Percentiles rank a stretch among this genome's conserved stretches.
phyloP scores from a whole-genome alignment of 306 rosid species.

The Begonia peltatifolia region DNA sequence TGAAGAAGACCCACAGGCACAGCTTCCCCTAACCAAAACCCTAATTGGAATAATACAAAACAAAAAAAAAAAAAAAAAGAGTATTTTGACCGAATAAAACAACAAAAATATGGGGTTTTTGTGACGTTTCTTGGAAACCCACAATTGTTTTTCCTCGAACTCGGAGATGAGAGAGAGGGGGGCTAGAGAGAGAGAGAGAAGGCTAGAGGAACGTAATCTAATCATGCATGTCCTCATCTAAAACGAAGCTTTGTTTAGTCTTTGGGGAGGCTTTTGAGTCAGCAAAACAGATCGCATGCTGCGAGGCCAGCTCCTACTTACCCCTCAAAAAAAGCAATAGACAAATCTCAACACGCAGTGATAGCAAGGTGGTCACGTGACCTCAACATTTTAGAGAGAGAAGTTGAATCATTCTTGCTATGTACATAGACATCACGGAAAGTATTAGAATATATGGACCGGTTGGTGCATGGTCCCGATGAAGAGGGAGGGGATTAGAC shows the following conservation, averaged over 20 bases:
- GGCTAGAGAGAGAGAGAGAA: background rate
- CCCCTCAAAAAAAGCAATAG: background rate
- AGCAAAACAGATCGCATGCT: slow-evolving; percentile 4
- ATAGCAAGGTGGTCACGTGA: slow-evolving; percentile 2
- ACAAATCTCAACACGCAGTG: slow-evolving; percentile 10
- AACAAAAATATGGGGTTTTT: too few species aligned
- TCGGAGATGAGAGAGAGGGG: too few species aligned
- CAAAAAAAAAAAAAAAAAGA: too few species aligned
- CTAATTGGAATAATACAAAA: too few species aligned
- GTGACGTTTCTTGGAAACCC: slow-evolving; percentile 1
- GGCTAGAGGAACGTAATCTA: background rate
- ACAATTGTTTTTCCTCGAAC: background rate
- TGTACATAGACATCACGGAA: too few species aligned
- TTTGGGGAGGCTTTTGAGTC: slow-evolving; percentile 6
- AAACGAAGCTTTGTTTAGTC: background rate
- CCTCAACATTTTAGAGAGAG: background rate
- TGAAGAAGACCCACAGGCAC: too few species aligned
- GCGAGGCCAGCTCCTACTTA: background rate
- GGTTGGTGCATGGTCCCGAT: too few species aligned
- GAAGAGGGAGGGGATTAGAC: too few species aligned
- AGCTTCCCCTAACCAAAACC: too few species aligned
- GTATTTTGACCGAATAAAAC: too few species aligned
- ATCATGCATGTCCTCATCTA: background rate
- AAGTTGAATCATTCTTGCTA: too few species aligned
- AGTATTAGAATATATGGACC: too few species aligned